Evolutionary conservation across 2,329 filamentous ascomycete species (phyloP), one percentile per base, ranked within the genome.

Genomic region (Cordyceps fumosorosea): DNA sequence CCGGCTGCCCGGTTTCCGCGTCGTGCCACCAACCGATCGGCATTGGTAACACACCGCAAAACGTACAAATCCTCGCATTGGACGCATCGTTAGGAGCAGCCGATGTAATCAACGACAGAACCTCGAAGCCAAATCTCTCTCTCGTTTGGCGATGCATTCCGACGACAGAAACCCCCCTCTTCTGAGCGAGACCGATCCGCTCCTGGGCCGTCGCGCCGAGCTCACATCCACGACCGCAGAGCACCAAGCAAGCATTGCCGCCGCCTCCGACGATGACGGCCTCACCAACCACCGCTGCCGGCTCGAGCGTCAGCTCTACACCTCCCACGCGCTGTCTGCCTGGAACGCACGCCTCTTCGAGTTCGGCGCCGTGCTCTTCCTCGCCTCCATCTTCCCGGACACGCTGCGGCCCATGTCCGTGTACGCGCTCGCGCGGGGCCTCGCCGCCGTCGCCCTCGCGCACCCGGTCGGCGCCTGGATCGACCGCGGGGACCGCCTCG

Each of bases 261-360:
- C 32, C 22, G 12, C 6, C 8, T 3, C 14, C 10, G 7, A 32
- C 8, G 42, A 48, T n/a, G 44, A 24, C 44, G 42, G 42, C 42
- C 42, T 44, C 42, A 5, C 29, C 29, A 29, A 6, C 16, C 16
- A n/a, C 42, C 42, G 42, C 6, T 14, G 42, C 42, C 26, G 47
- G 2, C 45, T 59, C 18, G 56, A 59, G 24, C 26, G 18, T 24
- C 22, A 75, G 0, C 76, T 88, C 7, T 88, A 86, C 67, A 68
- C 76, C 1, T 88, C 85, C 0, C 85, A 88, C 65, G 80, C 82
- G 58, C 74, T 88, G 0, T 88, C 85, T 5, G 82, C 84, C 55
- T 87, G 83, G 83, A 88, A 87, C 70, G 83, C 84, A 0, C 81
- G 85, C 22, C 74, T 84, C 61, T 88, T 88, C 65, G 84, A 88